Conservation (phyloP, 2,329 filamentous ascomycete genomes). For the Fusarium kyushuense region DNA sequence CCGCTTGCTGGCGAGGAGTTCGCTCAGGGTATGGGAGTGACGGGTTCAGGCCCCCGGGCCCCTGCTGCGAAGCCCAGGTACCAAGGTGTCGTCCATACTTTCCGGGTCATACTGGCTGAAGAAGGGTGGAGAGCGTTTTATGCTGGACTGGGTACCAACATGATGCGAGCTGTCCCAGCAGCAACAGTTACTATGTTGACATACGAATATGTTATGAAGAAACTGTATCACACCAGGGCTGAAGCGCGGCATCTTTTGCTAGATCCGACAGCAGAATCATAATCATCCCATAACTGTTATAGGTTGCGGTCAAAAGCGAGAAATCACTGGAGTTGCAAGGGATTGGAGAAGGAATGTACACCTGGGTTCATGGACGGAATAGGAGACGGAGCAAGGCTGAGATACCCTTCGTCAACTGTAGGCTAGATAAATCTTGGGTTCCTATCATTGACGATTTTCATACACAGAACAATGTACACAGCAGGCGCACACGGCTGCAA, state of each 20-base stretch:
- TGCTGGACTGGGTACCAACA: constrained; percentile 95
- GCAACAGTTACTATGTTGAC: constrained; percentile 98
- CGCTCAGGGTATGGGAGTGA: constrained; percentile 63
- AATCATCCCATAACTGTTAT: constrained; percentile 18
- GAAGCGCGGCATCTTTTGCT: constrained; percentile 52
- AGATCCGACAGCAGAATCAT: constrained; percentile 31
- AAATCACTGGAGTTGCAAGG: constrained; percentile 25
- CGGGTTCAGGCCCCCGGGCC: constrained; percentile 45
- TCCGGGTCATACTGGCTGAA: constrained; percentile 84
- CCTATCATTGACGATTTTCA: constrained; percentile 35
- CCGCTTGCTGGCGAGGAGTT: constrained; percentile 68
- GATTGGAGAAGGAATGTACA: constrained; percentile 36
- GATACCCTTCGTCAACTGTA: constrained; percentile 55
- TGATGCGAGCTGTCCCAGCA: constrained; percentile 94
- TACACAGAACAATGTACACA: constrained; percentile 28
- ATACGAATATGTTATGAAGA: constrained; percentile 81
- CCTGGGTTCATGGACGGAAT: constrained; percentile 26
- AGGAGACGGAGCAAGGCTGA: constrained; percentile 45
- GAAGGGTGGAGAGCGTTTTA: constrained; percentile 98
- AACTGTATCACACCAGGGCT: constrained; percentile 59
- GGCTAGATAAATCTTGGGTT: constrained; percentile 51
- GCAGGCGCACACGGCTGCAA: constrained; percentile 35
- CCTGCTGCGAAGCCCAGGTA: constrained; percentile 67
- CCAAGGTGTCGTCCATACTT: constrained; percentile 82
- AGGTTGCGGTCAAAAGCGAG: constrained; percentile 1